Conservation (phyloP, 352 stramenopile species). For the Globisporangium alternatum region DNA sequence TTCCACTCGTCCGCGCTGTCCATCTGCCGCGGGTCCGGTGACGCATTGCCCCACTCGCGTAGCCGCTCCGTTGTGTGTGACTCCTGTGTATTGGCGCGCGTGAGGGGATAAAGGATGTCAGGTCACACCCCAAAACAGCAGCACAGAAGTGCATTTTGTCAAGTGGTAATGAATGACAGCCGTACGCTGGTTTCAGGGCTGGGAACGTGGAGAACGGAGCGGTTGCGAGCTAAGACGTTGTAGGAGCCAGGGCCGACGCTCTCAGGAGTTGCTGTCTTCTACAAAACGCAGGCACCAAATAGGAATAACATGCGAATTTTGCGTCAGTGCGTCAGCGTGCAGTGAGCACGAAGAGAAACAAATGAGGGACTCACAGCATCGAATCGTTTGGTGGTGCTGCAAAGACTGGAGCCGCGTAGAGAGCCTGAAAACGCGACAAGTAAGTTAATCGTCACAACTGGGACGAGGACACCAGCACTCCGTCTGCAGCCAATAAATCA, state of each 20-base stretch:
- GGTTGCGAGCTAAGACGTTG: slow-evolving; percentile 26
- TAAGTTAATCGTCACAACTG: no score
- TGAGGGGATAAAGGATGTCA: not conserved
- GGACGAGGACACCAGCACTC: no score
- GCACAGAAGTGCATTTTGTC: no score
- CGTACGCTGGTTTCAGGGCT: slow-evolving; percentile 7
- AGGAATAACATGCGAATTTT: not conserved
- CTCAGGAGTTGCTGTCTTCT: slow-evolving; percentile 45
- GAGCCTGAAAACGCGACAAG: slow-evolving; percentile 29
- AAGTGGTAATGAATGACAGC: no score
- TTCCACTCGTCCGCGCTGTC: slow-evolving; percentile 60
- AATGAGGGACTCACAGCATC: slow-evolving; percentile 20
- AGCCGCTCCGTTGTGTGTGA: slow-evolving; percentile 31
- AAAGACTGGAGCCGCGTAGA: slow-evolving; percentile 63
- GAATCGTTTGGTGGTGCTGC: slow-evolving; percentile 65
- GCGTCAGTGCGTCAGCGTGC: not conserved
- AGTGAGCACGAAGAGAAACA: not conserved
- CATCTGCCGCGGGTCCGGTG: slow-evolving; percentile 42
- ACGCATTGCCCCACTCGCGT: slow-evolving; percentile 36
- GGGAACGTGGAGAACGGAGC: slow-evolving; percentile 6
- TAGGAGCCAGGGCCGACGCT: slow-evolving; percentile 62
- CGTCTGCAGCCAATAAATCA: not conserved
- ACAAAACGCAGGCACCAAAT: not conserved
- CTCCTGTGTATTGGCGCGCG: slow-evolving; percentile 13
- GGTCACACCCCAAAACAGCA: no score